Evolutionary conservation across 306 rosid species (phyloP), one percentile per base, ranked within the genome.

Genomic region (Cucurbita argyrosperma): DNA sequence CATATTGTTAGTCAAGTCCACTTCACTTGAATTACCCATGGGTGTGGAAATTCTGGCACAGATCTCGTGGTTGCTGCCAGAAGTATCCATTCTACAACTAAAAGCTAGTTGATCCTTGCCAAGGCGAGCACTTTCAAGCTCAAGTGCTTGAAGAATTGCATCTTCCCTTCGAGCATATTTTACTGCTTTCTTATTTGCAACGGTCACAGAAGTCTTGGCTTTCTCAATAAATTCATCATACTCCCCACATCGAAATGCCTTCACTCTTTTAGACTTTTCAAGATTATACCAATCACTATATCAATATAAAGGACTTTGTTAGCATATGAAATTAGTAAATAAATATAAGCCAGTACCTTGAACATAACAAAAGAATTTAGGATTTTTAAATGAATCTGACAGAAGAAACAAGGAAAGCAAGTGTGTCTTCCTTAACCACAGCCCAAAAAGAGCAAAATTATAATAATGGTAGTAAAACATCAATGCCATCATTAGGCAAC

Each of bases 101-200:
- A 83, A 78, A 55, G 77, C 83, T 77, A 83, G 62, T 8, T 77
- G 82, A 74, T 79, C 91, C 81, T 85, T 88, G 79, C 85, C 92
- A 55, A 80, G 53, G 70, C 80, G 87, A 80, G 90, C 77, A 70
- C 83, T 85, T 84, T 95, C 99, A 72, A 95, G 82, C 82, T 91
- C 99, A 76, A 95, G 99, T 72, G 97, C 99, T 76, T 95, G 99
- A 47, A 95, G 86, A 82, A 91, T 95, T 59, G 99, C 99, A 81
- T 95, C 97, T 83, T 95, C 99, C 80, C 97, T 88, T 46, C 97
- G 92, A 78, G 97, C 99, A 89, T 95, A 95, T 80, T 95, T 95
- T 64, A 85, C 97, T 9, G 85, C 94, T 78, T 88, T 95, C 86
- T 87, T 95, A 84, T 75, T 90, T 70, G 88, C 78, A 83, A 68